These are phyloP conservation scores for Xerocomellus dryophilus DNA, from an alignment of 768 basidiomycete species.

Conservation along the genomic window DNA sequence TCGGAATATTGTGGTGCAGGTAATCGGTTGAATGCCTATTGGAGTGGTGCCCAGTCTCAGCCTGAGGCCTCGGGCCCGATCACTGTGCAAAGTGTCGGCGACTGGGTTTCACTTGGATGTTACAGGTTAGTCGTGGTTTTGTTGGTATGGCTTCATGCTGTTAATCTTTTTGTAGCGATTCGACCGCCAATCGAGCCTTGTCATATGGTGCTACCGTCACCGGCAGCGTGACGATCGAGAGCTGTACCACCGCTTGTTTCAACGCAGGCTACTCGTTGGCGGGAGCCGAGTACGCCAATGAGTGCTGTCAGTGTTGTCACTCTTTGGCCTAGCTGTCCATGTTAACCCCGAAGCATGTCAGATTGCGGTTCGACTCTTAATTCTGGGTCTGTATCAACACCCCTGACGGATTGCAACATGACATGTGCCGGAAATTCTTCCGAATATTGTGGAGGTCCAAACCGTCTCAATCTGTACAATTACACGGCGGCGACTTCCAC, in stretches of 20 bases:
- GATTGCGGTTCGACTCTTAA: slow-evolving; percentile 20
- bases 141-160: not conserved
- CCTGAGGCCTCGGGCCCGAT: slow-evolving; percentile 47
- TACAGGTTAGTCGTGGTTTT: slow-evolving; percentile 48
- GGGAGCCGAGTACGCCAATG: slow-evolving; percentile 45
- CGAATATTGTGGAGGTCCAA: slow-evolving; percentile 73
- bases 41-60: slow-evolving; percentile 46
- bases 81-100: slow-evolving; percentile 52
- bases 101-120: slow-evolving; percentile 73
- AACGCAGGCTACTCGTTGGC: slow-evolving; percentile 40
- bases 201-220: slow-evolving; percentile 31
- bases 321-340: slow-evolving; percentile 27
- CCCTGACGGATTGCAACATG: slow-evolving; percentile 52
- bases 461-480: slow-evolving; percentile 36
- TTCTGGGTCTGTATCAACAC: slow-evolving; percentile 33
- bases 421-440: slow-evolving; percentile 28
- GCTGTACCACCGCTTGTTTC: slow-evolving; percentile 47
- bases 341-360: slow-evolving; percentile 42
- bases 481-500: slow-evolving; percentile 1
- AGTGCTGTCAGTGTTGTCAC: slow-evolving; percentile 43
- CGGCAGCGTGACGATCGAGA: slow-evolving; percentile 44
- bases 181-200: slow-evolving; percentile 33
- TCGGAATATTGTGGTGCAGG: too few relatives aligned
- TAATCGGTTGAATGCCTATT: too few relatives aligned
- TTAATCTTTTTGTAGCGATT: slow-evolving; percentile 31